Evolutionary conservation across 1,284 basidiomycete species (phyloP).

Genomic region (Trametes sp.): DNA sequence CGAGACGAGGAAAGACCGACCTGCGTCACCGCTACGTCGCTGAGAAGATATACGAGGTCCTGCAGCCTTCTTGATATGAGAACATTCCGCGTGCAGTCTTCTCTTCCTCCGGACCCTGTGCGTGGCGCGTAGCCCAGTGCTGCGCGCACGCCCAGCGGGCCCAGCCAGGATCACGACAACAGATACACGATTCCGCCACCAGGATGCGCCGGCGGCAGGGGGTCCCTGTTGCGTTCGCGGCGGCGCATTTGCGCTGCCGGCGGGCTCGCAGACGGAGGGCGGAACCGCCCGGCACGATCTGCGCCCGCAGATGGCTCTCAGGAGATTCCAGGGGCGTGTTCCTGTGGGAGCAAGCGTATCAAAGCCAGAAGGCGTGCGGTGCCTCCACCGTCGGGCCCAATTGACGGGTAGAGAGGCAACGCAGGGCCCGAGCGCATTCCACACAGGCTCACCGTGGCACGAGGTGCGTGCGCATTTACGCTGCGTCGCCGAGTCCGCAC

Average conservation of each 20-base stretch:
- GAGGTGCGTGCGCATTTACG: conserved; percentile 6
- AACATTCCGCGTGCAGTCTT: conserved; percentile 5
- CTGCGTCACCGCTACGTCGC: neutral
- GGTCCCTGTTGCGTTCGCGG: too few species aligned
- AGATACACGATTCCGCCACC: neutral
- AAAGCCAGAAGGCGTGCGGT: neutral
- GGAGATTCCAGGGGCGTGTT: conserved; percentile 5
- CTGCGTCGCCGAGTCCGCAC: conserved; percentile 6
- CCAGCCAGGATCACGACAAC: neutral
- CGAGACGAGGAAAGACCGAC: neutral
- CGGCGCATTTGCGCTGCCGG: too few species aligned
- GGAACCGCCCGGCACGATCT: neutral
- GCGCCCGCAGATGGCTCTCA: neutral
- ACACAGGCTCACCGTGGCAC: neutral
- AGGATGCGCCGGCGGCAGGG: neutral
- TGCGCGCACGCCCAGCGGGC: neutral
- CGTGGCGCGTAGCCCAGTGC: neutral
- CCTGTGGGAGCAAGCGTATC: conserved; percentile 12
- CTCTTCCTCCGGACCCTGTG: conserved; percentile 2
- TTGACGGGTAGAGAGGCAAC: conserved; percentile 16
- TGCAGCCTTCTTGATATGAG: conserved; percentile 12
- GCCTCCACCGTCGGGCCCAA: neutral
- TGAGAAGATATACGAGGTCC: conserved; percentile 16
- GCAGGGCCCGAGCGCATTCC: conserved; percentile 2
- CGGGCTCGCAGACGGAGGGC: neutral